Evolutionary conservation across 148 eudicot species (phyloP).

Genomic region (Cornus florida): DNA sequence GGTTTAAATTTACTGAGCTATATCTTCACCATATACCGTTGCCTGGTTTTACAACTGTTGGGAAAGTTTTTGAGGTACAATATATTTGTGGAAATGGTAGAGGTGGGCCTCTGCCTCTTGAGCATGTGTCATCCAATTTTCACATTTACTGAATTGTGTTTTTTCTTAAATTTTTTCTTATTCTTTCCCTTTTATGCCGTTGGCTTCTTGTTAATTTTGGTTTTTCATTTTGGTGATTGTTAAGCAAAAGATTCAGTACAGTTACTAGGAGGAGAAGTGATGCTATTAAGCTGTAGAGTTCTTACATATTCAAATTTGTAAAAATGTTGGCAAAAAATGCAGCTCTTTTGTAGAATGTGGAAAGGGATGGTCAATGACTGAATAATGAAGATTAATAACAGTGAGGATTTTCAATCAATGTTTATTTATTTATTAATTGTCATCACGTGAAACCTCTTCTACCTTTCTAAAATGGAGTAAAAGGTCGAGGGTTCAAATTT

Average conservation of each 20-base stretch:
- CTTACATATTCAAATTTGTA: background rate
- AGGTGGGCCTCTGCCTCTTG: slow-evolving; percentile 8
- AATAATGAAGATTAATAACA: background rate
- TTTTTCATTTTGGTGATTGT: background rate
- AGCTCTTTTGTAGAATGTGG: background rate
- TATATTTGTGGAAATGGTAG: background rate
- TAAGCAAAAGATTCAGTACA: background rate
- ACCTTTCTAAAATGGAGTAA: too few relatives aligned
- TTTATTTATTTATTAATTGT: too few relatives aligned
- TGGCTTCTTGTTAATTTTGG: background rate
- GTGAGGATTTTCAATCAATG: too few relatives aligned
- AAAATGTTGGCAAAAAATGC: background rate
- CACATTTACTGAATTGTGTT: background rate
- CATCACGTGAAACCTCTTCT: too few relatives aligned
- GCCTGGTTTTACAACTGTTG: background rate
- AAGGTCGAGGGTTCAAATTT: too few relatives aligned
- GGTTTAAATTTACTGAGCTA: background rate
- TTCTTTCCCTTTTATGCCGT: background rate
- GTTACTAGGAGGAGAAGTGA: background rate
- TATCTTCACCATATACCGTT: background rate
- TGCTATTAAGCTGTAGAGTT: background rate
- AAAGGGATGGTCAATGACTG: background rate
- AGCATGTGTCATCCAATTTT: background rate
- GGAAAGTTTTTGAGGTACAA: background rate
- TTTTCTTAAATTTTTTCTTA: background rate